Base-by-base conservation (phyloP, 768 basidiomycete species). In the Leucocoprinus sp. region DNA sequence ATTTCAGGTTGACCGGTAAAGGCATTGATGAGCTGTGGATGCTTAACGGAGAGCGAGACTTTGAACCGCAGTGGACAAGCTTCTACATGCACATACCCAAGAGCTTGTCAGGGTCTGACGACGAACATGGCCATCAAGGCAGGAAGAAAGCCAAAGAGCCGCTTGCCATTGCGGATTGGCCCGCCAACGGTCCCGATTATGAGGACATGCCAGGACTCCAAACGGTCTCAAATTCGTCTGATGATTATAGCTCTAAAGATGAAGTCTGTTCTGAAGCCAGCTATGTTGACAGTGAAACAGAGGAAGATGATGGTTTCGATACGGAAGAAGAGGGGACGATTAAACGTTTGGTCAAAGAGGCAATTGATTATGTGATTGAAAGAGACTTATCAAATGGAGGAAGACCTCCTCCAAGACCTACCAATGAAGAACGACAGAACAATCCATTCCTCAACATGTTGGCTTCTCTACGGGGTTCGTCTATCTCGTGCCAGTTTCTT, bases 371-470 rank as follows among this genome's bases (percentile, higher is more conserved):
- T 14, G 79, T 76, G 0, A 67, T 75, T 53, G 71, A 77, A 41
- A 69, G 74, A 15, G 81, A 80, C 44, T 80, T 78, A 59, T 68
- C 77, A 40, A 76, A 82, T 55, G 66, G 67, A 23, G 63, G 12
- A 33, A 46, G 28, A 51, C 60, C 60, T 9, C 59, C 61, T 11
- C 57, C 60, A 12, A 65, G 67, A 5, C 67, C 73, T 39, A 69
- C 72, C 37, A 58, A 67, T 31, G 75, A 79, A 18, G 71, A 75
- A 42, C 67, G 71, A 42, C 81, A 80, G 55, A 75, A 71, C 15
- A 92, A 91, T 55, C 84, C 86, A 0, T 89, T 92, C 60, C 59
- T 90, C 54, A 88, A 81, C 57, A 60, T 89, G 27, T 65, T 92
- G 51, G 80, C 81, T 27, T 81, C 83, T 11, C 59, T 91, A 47